Evolutionary conservation across 371 early-diverging fungal species (phyloP).

Genomic region (Globomyces sp.): DNA sequence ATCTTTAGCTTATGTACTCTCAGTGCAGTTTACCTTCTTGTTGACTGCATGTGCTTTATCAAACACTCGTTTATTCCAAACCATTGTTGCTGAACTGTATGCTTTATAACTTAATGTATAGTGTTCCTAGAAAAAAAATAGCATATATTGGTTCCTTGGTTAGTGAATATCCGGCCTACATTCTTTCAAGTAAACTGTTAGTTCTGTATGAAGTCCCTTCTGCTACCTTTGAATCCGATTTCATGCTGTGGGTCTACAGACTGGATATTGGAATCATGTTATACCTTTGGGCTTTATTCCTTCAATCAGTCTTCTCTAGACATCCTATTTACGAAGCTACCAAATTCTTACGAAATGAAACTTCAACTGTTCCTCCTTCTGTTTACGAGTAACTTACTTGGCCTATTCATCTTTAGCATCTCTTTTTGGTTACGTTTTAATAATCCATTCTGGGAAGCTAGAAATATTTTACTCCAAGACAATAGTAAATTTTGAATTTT

Average conservation of each 20-base stretch:
- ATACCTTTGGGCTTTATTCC: slow-evolving; percentile 29
- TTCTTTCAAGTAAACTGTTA: slow-evolving; percentile 13
- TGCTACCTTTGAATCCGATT: background rate
- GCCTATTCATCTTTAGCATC: slow-evolving; percentile 13
- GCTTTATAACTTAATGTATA: too few relatives aligned
- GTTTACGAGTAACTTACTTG: slow-evolving; percentile 24
- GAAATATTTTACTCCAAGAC: slow-evolving; percentile 44
- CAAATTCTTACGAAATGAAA: slow-evolving; percentile 21
- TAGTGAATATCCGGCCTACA: slow-evolving; percentile 14
- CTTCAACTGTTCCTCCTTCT: slow-evolving; percentile 31
- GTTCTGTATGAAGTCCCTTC: slow-evolving; percentile 12
- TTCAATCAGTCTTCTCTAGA: slow-evolving; percentile 32
- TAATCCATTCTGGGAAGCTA: slow-evolving; percentile 50
- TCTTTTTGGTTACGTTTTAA: slow-evolving; percentile 43
- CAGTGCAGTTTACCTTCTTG: slow-evolving; percentile 4
- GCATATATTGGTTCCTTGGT: slow-evolving; percentile 9
- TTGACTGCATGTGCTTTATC: background rate
- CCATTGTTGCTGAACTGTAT: too few relatives aligned
- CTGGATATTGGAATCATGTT: slow-evolving; percentile 27
- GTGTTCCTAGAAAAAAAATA: background rate
- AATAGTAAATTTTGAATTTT: slow-evolving; percentile 37
- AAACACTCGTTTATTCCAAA: background rate
- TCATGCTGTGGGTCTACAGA: slow-evolving; percentile 20
- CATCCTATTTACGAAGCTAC: slow-evolving; percentile 31
- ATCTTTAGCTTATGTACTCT: background rate